Conservation (phyloP, 2,329 filamentous ascomycete genomes). For the Aspergillus pseudoviridinutans region DNA sequence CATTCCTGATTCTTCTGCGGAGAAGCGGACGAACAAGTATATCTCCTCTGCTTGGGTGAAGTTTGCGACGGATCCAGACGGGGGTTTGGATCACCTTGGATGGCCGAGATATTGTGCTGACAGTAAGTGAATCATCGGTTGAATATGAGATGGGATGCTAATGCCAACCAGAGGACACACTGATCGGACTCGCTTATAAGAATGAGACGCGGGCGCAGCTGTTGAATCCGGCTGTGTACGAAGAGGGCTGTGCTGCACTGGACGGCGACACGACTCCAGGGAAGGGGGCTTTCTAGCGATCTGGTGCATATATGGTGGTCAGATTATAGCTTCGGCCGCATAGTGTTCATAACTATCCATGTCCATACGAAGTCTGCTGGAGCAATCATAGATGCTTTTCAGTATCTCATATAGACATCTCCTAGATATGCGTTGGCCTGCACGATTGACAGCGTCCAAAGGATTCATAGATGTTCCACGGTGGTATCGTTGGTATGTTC, state of each 20-base stretch:
- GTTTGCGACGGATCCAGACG: constrained; percentile 37
- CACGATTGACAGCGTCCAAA: no score
- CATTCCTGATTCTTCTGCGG: constrained; percentile 25
- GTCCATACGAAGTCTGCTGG: no score
- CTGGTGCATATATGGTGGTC: neutral
- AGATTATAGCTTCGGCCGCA: no score
- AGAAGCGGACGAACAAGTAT: constrained; percentile 30
- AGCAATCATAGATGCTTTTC: no score
- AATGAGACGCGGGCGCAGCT: constrained; percentile 10
- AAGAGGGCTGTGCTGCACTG: constrained; percentile 18
- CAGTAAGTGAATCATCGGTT: constrained; percentile 4
- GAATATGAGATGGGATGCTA: neutral
- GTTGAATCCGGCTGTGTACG: constrained; percentile 12
- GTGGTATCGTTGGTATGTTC: no score
- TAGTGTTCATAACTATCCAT: no score
- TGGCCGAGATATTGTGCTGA: constrained; percentile 35
- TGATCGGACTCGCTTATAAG: constrained; percentile 23
- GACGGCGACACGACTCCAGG: constrained; percentile 16
- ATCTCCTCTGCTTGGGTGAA: constrained; percentile 43
- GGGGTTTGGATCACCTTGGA: constrained; percentile 33
- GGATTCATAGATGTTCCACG: no score
- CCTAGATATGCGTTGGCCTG: no score
- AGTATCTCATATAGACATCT: no score
- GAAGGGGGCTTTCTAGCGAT: constrained; percentile 22
- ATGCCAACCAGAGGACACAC: constrained; percentile 12